phyloP scores from a whole-genome alignment of 1,139 yeast genomes.

The Protomyces pachydermus region DNA sequence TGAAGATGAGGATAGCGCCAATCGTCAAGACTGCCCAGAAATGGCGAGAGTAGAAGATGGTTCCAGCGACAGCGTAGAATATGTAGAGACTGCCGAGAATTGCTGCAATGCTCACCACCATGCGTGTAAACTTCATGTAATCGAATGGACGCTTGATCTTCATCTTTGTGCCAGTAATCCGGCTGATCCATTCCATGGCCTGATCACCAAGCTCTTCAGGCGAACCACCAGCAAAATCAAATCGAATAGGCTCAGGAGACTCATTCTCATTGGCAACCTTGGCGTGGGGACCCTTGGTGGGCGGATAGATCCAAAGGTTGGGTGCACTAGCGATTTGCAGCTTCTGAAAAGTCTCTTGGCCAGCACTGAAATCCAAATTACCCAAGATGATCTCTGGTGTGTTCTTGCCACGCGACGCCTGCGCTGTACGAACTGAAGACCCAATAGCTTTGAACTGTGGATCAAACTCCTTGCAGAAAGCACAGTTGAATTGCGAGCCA shows the following conservation, averaged over 20 bases:
- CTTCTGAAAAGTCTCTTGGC: conserved; percentile 51
- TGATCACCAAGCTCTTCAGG: conserved; percentile 6
- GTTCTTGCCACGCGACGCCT: conserved; percentile 40
- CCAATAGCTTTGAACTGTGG: conserved; percentile 63
- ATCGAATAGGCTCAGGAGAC: conserved; percentile 31
- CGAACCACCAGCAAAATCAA: conserved; percentile 4
- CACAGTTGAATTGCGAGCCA: conserved; percentile 68
- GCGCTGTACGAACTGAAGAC: conserved; percentile 53
- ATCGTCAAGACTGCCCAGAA: conserved; percentile 66
- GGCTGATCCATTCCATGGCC: conserved; percentile 14
- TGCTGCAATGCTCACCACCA: conserved; percentile 35
- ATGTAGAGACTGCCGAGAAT: conserved; percentile 37
- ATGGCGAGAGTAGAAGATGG: conserved; percentile 44
- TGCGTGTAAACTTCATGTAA: conserved; percentile 40
- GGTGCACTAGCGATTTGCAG: conserved; percentile 72
- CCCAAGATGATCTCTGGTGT: conserved; percentile 59
- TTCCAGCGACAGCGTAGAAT: conserved; percentile 38
- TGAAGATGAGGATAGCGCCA: conserved; percentile 62
- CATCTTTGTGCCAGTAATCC: conserved; percentile 2
- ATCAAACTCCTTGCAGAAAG: conserved; percentile 56
- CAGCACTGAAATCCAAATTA: conserved; percentile 61
- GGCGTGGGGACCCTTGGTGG: conserved; percentile 38
- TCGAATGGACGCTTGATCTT: conserved; percentile 54
- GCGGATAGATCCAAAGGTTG: conserved; percentile 60
- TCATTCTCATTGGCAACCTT: conserved; percentile 41